Evolutionary conservation across 2,329 filamentous ascomycete species (phyloP).

Genomic region (Celoporthe dispersa): DNA sequence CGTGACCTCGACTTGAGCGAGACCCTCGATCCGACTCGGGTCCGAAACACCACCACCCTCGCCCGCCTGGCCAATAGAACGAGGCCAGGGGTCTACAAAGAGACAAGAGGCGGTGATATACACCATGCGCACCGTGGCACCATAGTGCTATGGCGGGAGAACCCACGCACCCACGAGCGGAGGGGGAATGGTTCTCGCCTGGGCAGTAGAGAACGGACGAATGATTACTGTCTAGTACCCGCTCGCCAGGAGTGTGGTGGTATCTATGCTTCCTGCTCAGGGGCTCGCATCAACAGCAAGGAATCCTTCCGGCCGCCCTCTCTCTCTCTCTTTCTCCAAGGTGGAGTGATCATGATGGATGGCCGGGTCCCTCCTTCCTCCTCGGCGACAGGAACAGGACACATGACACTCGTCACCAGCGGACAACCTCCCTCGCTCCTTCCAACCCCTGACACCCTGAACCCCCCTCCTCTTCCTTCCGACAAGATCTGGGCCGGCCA

Average conservation of each 20-base stretch:
- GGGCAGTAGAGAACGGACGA: background rate
- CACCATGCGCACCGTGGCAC: background rate
- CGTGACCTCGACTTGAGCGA: background rate
- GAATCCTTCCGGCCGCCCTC: constrained; percentile 1
- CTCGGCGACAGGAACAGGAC: constrained; percentile 3
- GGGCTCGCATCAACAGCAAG: constrained; percentile 13
- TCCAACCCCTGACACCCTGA: background rate
- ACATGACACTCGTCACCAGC: constrained; percentile 14
- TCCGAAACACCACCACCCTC: background rate
- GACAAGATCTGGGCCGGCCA: background rate
- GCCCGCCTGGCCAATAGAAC: background rate
- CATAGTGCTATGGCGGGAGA: background rate
- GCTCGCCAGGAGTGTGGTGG: background rate
- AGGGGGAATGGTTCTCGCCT: background rate
- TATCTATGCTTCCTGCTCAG: constrained; percentile 1
- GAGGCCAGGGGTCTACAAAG: background rate
- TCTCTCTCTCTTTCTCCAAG: background rate
- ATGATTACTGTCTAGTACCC: background rate
- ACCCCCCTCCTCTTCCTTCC: background rate
- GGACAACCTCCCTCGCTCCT: background rate
- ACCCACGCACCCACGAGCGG: background rate
- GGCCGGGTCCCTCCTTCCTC: background rate
- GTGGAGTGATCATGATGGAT: background rate
- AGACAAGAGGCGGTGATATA: background rate
- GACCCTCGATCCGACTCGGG: constrained; percentile 1